Conservation (phyloP, 1,284 basidiomycete species). For the Termitomyces sp. region DNA sequence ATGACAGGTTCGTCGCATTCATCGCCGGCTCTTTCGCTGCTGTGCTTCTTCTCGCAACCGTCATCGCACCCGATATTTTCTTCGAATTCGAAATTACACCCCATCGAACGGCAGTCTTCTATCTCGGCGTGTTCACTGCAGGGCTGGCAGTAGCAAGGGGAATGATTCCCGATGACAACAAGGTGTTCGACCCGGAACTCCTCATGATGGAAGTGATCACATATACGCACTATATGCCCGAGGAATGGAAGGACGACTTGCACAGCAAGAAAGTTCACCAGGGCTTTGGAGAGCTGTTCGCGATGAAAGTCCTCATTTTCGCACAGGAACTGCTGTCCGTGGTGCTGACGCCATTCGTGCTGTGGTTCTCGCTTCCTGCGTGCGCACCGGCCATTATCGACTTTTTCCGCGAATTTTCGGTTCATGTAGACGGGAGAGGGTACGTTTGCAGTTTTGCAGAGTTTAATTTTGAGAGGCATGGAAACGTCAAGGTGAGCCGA, state of each 20-base stretch:
- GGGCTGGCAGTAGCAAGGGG: slow-evolving; percentile 86
- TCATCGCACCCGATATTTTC: slow-evolving; percentile 89
- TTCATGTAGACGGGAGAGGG: slow-evolving; percentile 93
- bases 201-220: slow-evolving; percentile 88
- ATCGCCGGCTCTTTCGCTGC: slow-evolving; percentile 95
- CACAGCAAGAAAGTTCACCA: slow-evolving; percentile 89
- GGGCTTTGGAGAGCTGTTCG: slow-evolving; percentile 86
- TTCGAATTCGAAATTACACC: slow-evolving; percentile 93
- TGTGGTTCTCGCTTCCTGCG: slow-evolving; percentile 87
- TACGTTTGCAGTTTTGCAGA: slow-evolving; percentile 98
- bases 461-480: slow-evolving; percentile 92
- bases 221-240: slow-evolving; percentile 94
- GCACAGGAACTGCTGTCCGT: slow-evolving; percentile 86
- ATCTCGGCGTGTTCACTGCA: slow-evolving; percentile 83
- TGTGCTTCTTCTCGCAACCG: slow-evolving; percentile 85
- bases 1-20: slow-evolving; percentile 84
- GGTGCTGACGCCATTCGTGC: slow-evolving; percentile 87
- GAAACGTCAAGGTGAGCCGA: slow-evolving; percentile 69
- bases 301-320: slow-evolving; percentile 86
- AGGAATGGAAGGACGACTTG: slow-evolving; percentile 83
- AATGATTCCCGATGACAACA: slow-evolving; percentile 94
- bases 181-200: slow-evolving; percentile 89
- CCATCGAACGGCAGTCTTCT: slow-evolving; percentile 91
- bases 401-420: slow-evolving; percentile 94
- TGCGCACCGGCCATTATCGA: slow-evolving; percentile 90